These are phyloP conservation scores for Ophiocordyceps polyrhachis-furcata DNA, from an alignment of 2,329 filamentous ascomycete species.

Conservation along the genomic window DNA sequence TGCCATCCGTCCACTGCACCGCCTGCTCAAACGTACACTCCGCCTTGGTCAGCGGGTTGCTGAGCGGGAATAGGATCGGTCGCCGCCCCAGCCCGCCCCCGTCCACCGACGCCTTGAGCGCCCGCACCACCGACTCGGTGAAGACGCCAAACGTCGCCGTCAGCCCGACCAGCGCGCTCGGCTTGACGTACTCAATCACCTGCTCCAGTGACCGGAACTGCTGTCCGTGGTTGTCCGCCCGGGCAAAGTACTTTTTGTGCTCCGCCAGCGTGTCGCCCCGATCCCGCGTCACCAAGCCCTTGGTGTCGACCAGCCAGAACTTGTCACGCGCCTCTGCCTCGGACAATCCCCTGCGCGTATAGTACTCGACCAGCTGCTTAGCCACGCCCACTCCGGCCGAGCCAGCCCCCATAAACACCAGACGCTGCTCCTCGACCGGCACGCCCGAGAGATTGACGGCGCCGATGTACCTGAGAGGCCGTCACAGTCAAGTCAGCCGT, in stretches of 20 bases:
- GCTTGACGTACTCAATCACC: slow-evolving; percentile 87
- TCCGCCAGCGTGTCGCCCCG: slow-evolving; percentile 86
- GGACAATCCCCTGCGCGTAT: slow-evolving; percentile 75
- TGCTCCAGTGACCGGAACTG: slow-evolving; percentile 70
- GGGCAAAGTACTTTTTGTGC: slow-evolving; percentile 61
- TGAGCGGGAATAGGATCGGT: slow-evolving; percentile 89
- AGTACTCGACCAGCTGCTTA: slow-evolving; percentile 94
- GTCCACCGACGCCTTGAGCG: slow-evolving; percentile 45
- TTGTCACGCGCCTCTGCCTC: slow-evolving; percentile 75
- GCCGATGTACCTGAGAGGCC: slow-evolving; percentile 34
- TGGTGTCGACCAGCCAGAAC: slow-evolving; percentile 96
- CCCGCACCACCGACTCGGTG: slow-evolving; percentile 65
- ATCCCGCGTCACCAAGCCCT: slow-evolving; percentile 84
- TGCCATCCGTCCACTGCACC: slow-evolving; percentile 75
- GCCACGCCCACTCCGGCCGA: slow-evolving; percentile 94
- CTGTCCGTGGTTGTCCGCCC: slow-evolving; percentile 43
- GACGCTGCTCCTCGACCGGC: slow-evolving; percentile 72
- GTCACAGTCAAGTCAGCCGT: neutral
- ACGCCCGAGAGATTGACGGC: slow-evolving; percentile 72
- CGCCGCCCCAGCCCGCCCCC: slow-evolving; percentile 48
- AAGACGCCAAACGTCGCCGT: slow-evolving; percentile 91
- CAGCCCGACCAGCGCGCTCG: slow-evolving; percentile 83
- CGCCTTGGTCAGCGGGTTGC: slow-evolving; percentile 89
- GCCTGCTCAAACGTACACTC: slow-evolving; percentile 97
- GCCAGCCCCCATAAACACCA: slow-evolving; percentile 91